phyloP scores from a whole-genome alignment of 2,329 filamentous ascomycete genomes.

The Mycocentrospora acerina region DNA sequence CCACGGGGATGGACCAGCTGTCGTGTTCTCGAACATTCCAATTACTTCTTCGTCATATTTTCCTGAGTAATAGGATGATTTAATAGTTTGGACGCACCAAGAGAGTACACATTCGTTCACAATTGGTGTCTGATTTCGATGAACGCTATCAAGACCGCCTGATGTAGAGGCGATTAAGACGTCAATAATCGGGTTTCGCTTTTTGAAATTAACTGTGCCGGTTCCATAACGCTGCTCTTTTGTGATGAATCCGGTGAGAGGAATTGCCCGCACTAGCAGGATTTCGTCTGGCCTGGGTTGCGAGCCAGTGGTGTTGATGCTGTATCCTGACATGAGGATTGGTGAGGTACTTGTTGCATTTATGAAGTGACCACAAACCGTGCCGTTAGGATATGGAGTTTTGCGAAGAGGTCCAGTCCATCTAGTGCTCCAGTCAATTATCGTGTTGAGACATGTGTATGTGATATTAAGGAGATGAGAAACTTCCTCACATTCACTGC shows the following conservation, averaged over 20 bases:
- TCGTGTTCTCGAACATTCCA: constrained; percentile 1
- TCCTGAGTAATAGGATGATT: constrained; percentile 19
- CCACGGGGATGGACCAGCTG: constrained; percentile 16
- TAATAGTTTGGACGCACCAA: constrained; percentile 32
- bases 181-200: constrained; percentile 18
- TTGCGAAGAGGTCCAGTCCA: not conserved
- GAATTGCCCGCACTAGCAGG: constrained; percentile 13
- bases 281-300: constrained; percentile 10
- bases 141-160: constrained; percentile 6
- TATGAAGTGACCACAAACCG: constrained; percentile 29
- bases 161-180: constrained; percentile 11
- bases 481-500: constrained; percentile 15
- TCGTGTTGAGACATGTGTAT: constrained; percentile 8
- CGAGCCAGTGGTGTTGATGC: not conserved
- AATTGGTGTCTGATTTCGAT: constrained; percentile 8
- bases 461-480: constrained; percentile 4
- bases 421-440: constrained; percentile 19
- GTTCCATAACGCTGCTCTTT: constrained; percentile 4
- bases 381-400: constrained; percentile 15
- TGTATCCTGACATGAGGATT: constrained; percentile 23
- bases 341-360: constrained; percentile 15
- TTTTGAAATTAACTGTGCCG: constrained; percentile 23
- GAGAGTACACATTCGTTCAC: constrained; percentile 24
- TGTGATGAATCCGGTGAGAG: constrained; percentile 1
- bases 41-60: constrained; percentile 21